Evolutionary conservation across 495 filamentous ascomycete species (phyloP), one percentile per base, ranked within the genome.

Genomic region (Recurvomyces mirabilis): DNA sequence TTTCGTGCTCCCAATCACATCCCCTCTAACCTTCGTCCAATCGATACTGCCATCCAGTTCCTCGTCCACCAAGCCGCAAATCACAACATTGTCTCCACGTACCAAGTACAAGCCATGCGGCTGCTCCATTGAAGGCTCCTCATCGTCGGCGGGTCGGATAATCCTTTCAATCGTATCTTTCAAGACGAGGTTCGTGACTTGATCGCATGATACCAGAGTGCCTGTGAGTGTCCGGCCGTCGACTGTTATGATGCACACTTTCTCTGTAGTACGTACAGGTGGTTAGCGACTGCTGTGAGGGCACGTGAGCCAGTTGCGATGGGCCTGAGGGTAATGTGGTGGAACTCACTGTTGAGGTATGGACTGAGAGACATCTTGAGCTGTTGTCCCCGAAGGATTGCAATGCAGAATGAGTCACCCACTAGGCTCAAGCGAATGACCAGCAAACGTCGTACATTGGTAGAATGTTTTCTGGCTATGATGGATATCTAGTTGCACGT

Each of bases 31-130:
- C 61, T 86, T 77, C 15, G 70, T 65, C 91, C 91, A 98, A 63
- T 94, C 79, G 51, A 98, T 95, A 43, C 79, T 83, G 4, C 62
- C 68, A 63, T 96, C 91, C 33, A 94, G 68, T 48, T 82, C 72
- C 60, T 93, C 89, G 62, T 96, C 85, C 13, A 98, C 78, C 34
- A 91, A 70, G 5, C 91, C 91, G 31, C 87, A 85, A 13, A 91
- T 64, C n/a, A 82, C 87, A 38, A 98, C 91, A 60, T 87, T 94
- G 54, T 96, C 93, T 14, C 91, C 91, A 48, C 93, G 78, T 41
- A 98, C 82, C 33, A 98, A 64, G 57, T 98, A 96, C 12, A 96
- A 66, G 0, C 91, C 91, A 57, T 94, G 79, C 20, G 79, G 75
- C 22, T 88, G 78, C 60, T 93, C 77, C 25, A 77, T 74, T 46